A percentile compares a stretch with the other conserved stretches of the same genome.
Conservation (phyloP, 2,329 filamentous ascomycete species). For the Aspergillus latus region DNA sequence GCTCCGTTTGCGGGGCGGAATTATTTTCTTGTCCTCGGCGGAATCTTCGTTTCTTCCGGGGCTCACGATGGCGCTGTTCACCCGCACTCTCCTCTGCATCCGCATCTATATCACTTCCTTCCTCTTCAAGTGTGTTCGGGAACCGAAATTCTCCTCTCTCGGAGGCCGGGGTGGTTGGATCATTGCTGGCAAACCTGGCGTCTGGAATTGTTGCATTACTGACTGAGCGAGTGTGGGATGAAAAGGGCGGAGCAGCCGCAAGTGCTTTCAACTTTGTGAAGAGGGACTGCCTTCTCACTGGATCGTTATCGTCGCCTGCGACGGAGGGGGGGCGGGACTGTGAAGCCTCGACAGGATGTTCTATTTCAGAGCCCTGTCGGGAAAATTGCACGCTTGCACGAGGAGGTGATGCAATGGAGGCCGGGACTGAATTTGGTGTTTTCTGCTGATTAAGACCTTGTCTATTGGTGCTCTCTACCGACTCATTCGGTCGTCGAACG, state of each 20-base stretch:
- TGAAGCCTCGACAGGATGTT: constrained; percentile 50
- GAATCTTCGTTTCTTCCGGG: constrained; percentile 61
- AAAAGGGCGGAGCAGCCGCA: constrained; percentile 55
- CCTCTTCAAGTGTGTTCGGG: constrained; percentile 56
- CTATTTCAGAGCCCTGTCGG: constrained; percentile 52
- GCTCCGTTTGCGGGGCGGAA: constrained; percentile 61
- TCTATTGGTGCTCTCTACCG: constrained; percentile 22
- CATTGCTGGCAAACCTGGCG: constrained; percentile 38
- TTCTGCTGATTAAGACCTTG: constrained; percentile 22
- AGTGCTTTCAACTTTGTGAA: constrained; percentile 78
- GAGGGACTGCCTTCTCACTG: constrained; percentile 60
- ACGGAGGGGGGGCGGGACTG: constrained; percentile 65
- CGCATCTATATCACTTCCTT: constrained; percentile 69
- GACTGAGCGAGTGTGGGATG: constrained; percentile 50
- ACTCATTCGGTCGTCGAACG: constrained; percentile 28
- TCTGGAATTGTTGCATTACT: constrained; percentile 50
- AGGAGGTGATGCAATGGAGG: constrained; percentile 43
- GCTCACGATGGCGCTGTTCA: constrained; percentile 60
- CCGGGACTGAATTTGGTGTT: constrained; percentile 27
- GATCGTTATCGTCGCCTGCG: constrained; percentile 62
- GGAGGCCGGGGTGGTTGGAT: constrained; percentile 47
- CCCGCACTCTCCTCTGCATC: constrained; percentile 86
- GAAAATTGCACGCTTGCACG: constrained; percentile 76
- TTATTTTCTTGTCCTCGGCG: constrained; percentile 55
- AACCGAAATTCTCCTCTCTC: constrained; percentile 53